Evolutionary conservation across 495 filamentous ascomycete species (phyloP).

Genomic region (Penicillium arizonense): DNA sequence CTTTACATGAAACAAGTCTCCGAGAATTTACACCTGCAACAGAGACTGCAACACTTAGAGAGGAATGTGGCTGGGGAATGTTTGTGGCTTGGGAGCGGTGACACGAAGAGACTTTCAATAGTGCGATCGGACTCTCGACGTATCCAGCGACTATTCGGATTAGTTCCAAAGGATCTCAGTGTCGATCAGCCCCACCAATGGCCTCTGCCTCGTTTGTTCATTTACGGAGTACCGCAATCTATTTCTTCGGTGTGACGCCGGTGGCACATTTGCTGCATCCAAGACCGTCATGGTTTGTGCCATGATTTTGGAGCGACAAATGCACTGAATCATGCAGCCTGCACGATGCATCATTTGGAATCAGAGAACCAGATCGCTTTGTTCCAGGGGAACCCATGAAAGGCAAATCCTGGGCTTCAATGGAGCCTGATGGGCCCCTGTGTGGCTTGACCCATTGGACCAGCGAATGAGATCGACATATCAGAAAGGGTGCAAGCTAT

Average conservation of each 20-base stretch:
- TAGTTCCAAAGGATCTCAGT: not conserved
- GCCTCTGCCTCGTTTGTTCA: not conserved
- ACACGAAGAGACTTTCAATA: not conserved
- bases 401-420: not conserved
- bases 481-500: slow-evolving; percentile 9
- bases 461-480: not conserved
- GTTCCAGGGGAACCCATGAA: not conserved
- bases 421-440: not conserved
- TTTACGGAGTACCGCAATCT: not conserved
- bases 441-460: not conserved
- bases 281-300: too few relatives aligned
- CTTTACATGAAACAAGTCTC: too few relatives aligned
- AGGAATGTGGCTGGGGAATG: too few relatives aligned
- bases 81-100: not conserved
- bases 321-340: not conserved
- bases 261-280: too few relatives aligned
- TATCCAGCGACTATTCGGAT: not conserved
- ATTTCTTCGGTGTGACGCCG: too few relatives aligned
- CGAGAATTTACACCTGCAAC: not conserved
- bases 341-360: too few relatives aligned
- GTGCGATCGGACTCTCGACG: slow-evolving; percentile 3
- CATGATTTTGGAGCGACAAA: too few relatives aligned
- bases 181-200: not conserved
- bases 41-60: too few relatives aligned
- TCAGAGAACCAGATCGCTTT: too few relatives aligned